A percentile compares a stretch with the other conserved stretches of the same genome.
These are phyloP conservation scores for Didymellaceae sp. DNA, from an alignment of 2,329 filamentous ascomycete species.

Conservation along the genomic window DNA sequence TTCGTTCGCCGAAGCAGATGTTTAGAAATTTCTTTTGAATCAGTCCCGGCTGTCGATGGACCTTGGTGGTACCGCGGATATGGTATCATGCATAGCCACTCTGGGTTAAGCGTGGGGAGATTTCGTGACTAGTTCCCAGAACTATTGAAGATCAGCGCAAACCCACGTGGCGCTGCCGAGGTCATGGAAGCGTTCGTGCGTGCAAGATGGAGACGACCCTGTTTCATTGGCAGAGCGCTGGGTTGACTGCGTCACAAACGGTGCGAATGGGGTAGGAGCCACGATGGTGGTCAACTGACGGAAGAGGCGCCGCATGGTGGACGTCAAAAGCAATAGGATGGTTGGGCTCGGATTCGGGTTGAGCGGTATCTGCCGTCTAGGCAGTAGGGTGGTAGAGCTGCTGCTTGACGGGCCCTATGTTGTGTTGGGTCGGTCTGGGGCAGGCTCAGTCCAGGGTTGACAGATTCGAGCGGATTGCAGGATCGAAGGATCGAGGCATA, in stretches of 20 bases:
- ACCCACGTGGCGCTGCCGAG: neutral
- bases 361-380: neutral
- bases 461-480: no score
- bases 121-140: neutral
- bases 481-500: no score
- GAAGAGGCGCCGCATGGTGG: neutral
- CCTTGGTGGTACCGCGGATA: no score
- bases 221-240: no score
- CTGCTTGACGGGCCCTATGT: neutral
- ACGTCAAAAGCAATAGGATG: neutral
- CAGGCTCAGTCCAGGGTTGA: no score
- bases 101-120: neutral
- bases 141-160: constrained; percentile 4
- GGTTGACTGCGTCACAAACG: neutral
- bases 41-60: no score
- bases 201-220: no score
- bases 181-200: no score
- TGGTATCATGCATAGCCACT: neutral
- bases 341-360: constrained; percentile 3
- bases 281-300: neutral
- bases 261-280: neutral
- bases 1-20: no score
- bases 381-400: neutral
- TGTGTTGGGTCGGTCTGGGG: no score
- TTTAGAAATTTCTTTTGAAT: no score